phyloP scores from a whole-genome alignment of 352 stramenopile genomes.

The Phytophthora pseudosyringae region DNA sequence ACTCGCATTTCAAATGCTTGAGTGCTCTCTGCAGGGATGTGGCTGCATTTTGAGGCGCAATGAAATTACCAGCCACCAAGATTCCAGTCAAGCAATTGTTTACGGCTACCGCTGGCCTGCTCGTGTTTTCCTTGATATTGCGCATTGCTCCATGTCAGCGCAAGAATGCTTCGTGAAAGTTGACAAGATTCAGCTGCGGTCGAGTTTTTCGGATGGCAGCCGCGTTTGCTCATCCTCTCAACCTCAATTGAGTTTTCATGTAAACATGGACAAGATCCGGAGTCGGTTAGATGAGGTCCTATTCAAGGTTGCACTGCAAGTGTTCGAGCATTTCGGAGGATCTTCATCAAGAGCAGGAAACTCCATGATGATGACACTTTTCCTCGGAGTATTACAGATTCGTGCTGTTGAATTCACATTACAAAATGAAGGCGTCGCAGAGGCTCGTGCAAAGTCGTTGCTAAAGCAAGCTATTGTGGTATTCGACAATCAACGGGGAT shows the following conservation, averaged over 20 bases:
- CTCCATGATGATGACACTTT: conserved; percentile 34
- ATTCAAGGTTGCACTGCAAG: conserved; percentile 27
- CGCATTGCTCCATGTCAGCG: conserved; percentile 30
- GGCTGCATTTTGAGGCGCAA: conserved; percentile 41
- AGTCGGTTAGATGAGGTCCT: conserved; percentile 46
- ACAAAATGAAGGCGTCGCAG: conserved; percentile 13
- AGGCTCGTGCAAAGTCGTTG: conserved; percentile 49
- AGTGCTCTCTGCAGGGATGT: conserved; percentile 69
- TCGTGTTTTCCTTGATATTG: conserved; percentile 52
- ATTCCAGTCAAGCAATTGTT: neutral
- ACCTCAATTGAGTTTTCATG: conserved; percentile 54
- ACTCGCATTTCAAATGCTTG: conserved; percentile 74
- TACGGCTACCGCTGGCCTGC: conserved; percentile 16
- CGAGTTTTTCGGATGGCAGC: conserved; percentile 61
- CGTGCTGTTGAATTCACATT: conserved; percentile 63
- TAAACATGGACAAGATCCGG: conserved; percentile 49
- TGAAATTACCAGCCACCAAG: neutral
- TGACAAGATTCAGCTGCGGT: conserved; percentile 46
- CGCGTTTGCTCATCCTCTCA: conserved; percentile 51
- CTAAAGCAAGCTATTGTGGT: conserved; percentile 65
- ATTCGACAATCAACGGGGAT: conserved; percentile 64
- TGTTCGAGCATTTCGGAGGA: conserved; percentile 10
- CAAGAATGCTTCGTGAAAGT: conserved; percentile 45
- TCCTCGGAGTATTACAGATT: conserved; percentile 62
- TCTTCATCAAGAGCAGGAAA: neutral